A percentile compares a stretch with the other conserved stretches of the same genome.
These are phyloP conservation scores for Pseudotsuga menziesii DNA, from an alignment of 75 land plant genomes.

Conservation along the genomic window DNA sequence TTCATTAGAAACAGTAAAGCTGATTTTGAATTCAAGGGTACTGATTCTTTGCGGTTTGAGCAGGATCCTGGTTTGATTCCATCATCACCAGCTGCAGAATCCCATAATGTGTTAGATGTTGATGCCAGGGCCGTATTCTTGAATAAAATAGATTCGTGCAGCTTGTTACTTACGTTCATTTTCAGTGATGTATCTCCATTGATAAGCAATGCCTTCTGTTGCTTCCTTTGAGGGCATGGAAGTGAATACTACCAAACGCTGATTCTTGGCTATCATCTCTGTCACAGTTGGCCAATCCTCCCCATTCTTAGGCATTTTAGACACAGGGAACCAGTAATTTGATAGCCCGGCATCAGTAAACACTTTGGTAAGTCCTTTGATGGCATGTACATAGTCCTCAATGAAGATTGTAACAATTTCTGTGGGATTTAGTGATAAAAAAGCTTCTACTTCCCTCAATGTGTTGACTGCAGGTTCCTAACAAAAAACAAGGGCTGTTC, in stretches of 20 bases:
- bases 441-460: constrained; percentile 71
- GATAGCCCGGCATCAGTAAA: constrained; percentile 62
- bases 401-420: constrained; percentile 85
- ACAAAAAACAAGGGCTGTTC: neutral
- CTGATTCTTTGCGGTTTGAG: constrained; percentile 38
- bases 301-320: constrained; percentile 73
- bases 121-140: neutral
- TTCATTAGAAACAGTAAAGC: constrained; percentile 64
- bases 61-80: constrained; percentile 57
- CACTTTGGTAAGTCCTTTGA: constrained; percentile 63
- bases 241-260: constrained; percentile 71
- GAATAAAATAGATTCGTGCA: neutral
- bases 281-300: constrained; percentile 79
- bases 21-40: constrained; percentile 32
- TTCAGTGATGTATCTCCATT: constrained; percentile 79
- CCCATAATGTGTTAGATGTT: neutral
- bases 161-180: constrained; percentile 60
- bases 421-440: constrained; percentile 59
- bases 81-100: constrained; percentile 67
- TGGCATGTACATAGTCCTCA: constrained; percentile 77
- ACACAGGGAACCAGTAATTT: constrained; percentile 76
- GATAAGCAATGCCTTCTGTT: constrained; percentile 80
- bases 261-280: constrained; percentile 66
- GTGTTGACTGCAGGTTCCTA: constrained; percentile 85
- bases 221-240: constrained; percentile 71